phyloP scores from a whole-genome alignment of 306 rosid species.

The Purshia tridentata region DNA sequence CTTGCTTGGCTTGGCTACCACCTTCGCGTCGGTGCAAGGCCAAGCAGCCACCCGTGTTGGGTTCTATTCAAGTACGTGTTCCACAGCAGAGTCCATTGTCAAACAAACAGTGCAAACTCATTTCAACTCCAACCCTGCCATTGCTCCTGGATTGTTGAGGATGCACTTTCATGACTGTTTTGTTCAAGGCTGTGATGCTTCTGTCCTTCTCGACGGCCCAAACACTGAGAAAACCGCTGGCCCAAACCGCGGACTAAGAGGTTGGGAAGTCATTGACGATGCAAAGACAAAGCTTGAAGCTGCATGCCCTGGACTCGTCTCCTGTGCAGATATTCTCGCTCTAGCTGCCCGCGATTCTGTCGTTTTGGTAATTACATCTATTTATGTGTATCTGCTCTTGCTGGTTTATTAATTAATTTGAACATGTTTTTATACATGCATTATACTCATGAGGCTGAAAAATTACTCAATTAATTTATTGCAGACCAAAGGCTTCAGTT shows the following conservation, averaged over 20 bases:
- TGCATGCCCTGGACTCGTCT: constrained; percentile 26
- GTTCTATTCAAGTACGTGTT: constrained; percentile 19
- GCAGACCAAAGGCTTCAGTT: constrained; percentile 12
- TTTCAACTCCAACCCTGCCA: constrained; percentile 9
- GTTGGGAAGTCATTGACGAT: constrained; percentile 27
- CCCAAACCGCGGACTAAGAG: constrained; percentile 9
- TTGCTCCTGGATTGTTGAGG: constrained; percentile 20
- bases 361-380: constrained; percentile 1
- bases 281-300: constrained; percentile 30
- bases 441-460: too few relatives aligned
- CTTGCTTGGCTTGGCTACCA: constrained; percentile 13
- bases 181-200: constrained; percentile 27
- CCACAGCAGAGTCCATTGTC: constrained; percentile 19
- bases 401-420: too few relatives aligned
- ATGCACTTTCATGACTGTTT: constrained; percentile 30
- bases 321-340: constrained; percentile 31
- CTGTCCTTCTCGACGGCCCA: constrained; percentile 14
- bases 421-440: background rate
- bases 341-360: constrained; percentile 33
- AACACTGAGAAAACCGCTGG: constrained; percentile 11
- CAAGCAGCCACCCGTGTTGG: constrained; percentile 3
- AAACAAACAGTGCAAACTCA: constrained; percentile 3
- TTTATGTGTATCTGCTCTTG: too few relatives aligned
- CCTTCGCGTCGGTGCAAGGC: constrained; percentile 15
- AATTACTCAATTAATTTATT: background rate